Conservation (phyloP, 1,139 yeast genomes). For the Sugiyamaella sp. region DNA sequence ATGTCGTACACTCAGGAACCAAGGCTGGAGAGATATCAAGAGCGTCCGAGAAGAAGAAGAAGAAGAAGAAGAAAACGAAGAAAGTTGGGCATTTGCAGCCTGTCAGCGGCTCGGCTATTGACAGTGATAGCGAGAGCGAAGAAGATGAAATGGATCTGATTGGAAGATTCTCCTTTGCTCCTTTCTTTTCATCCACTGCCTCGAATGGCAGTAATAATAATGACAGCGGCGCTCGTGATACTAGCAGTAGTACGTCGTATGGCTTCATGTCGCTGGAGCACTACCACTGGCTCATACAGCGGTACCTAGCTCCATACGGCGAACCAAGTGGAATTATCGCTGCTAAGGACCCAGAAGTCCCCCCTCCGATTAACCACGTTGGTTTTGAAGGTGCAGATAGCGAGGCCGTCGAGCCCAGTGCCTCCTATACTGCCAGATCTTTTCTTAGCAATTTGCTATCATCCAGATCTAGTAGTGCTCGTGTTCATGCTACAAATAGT, state of each 20-base stretch:
- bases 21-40: slow-evolving; percentile 7
- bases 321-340: slow-evolving; percentile 60
- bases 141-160: slow-evolving; percentile 39
- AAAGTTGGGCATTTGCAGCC: not conserved
- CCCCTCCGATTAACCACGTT: slow-evolving; percentile 56
- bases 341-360: slow-evolving; percentile 52
- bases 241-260: slow-evolving; percentile 11
- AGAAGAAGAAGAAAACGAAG: slow-evolving; percentile 26
- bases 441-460: slow-evolving; percentile 3
- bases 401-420: not conserved
- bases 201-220: slow-evolving; percentile 7
- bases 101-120: slow-evolving; percentile 20
- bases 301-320: slow-evolving; percentile 37
- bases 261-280: slow-evolving; percentile 32
- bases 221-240: too few relatives aligned
- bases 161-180: slow-evolving; percentile 37
- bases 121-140: slow-evolving; percentile 33
- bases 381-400: slow-evolving; percentile 33
- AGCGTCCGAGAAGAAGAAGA: slow-evolving; percentile 25
- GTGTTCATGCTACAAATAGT: not conserved
- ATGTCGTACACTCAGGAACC: slow-evolving; percentile 4
- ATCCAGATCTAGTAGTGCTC: slow-evolving; percentile 2
- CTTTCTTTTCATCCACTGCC: slow-evolving; percentile 16
- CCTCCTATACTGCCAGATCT: slow-evolving; percentile 4
- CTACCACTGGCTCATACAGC: slow-evolving; percentile 32